These are phyloP conservation scores for Fusarium musae DNA, from an alignment of 2,329 filamentous ascomycete species.

Conservation along the genomic window DNA sequence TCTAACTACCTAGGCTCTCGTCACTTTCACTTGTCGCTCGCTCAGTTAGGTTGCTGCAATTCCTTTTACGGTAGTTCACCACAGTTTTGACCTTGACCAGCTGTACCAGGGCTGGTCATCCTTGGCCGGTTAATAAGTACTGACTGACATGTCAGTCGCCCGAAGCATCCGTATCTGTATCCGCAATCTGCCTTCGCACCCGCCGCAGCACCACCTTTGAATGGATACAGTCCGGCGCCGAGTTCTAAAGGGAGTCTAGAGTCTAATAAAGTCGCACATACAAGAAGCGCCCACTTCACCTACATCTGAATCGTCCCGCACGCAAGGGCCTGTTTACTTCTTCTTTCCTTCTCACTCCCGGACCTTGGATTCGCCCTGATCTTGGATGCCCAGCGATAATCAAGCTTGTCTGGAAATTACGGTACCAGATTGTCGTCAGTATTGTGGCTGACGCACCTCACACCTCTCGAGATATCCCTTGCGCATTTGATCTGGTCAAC, in stretches of 20 bases:
- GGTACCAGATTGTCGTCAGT: constrained; percentile 33
- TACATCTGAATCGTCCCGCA: constrained; percentile 28
- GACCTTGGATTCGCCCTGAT: constrained; percentile 22
- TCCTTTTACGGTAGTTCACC: constrained; percentile 27
- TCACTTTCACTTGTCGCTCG: constrained; percentile 20
- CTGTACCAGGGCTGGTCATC: constrained; percentile 28
- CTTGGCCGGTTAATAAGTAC: constrained; percentile 36
- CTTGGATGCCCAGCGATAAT: constrained; percentile 2
- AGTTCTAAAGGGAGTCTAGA: constrained; percentile 43
- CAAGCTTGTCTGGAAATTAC: constrained; percentile 25
- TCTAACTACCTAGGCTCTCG: background rate
- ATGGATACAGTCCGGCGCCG: constrained; percentile 41
- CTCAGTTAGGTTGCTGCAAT: constrained; percentile 16
- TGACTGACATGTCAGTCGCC: constrained; percentile 43
- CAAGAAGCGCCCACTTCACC: constrained; percentile 36
- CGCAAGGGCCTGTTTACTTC: constrained; percentile 28
- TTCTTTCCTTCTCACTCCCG: constrained; percentile 19
- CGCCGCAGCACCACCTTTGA: constrained; percentile 42
- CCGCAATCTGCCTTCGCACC: constrained; percentile 27
- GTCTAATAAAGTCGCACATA: constrained; percentile 38
- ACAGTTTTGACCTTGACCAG: constrained; percentile 21
- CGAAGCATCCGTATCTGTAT: constrained; percentile 43
- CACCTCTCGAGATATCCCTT: constrained; percentile 34
- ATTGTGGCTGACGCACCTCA: constrained; percentile 38
- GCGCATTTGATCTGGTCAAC: constrained; percentile 17